phyloP scores from a whole-genome alignment of 345 rosid genomes.

The Moricandia moricandioides region DNA sequence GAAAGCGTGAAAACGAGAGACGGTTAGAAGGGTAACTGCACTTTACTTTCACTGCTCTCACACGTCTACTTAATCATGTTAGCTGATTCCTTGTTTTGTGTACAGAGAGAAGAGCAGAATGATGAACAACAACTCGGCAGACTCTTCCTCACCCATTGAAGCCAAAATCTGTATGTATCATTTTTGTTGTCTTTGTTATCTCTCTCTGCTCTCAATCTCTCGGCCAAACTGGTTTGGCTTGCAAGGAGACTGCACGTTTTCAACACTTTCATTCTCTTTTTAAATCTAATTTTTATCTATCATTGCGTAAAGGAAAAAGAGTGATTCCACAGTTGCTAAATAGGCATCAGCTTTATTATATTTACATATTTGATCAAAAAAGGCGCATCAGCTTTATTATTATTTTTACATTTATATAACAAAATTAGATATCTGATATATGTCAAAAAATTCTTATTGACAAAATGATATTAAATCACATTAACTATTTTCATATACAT shows the following conservation, averaged over 20 bases:
- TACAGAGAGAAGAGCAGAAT: slow-evolving; percentile 50
- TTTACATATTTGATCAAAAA: too few relatives aligned
- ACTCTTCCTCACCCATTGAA: slow-evolving; percentile 48
- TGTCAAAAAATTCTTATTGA: neutral
- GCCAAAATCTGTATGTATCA: slow-evolving; percentile 38
- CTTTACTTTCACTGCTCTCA: neutral
- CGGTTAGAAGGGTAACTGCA: slow-evolving; percentile 61
- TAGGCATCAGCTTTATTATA: neutral
- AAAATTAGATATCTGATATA: neutral
- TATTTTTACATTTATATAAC: neutral
- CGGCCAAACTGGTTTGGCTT: slow-evolving; percentile 29
- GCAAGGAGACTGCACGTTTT: slow-evolving; percentile 5
- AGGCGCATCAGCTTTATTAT: neutral
- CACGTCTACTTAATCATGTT: neutral
- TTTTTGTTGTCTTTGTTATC: slow-evolving; percentile 25
- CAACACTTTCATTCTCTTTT: neutral
- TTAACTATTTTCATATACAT: neutral
- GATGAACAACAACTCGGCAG: slow-evolving; percentile 67
- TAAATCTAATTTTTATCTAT: neutral
- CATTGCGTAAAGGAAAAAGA: neutral
- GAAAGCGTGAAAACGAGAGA: slow-evolving; percentile 81
- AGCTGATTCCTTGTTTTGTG: neutral
- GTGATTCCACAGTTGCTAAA: neutral
- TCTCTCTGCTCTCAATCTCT: neutral
- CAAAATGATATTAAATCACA: neutral